Base-by-base conservation (phyloP, 768 basidiomycete species). In the Cubamyces sp. region DNA sequence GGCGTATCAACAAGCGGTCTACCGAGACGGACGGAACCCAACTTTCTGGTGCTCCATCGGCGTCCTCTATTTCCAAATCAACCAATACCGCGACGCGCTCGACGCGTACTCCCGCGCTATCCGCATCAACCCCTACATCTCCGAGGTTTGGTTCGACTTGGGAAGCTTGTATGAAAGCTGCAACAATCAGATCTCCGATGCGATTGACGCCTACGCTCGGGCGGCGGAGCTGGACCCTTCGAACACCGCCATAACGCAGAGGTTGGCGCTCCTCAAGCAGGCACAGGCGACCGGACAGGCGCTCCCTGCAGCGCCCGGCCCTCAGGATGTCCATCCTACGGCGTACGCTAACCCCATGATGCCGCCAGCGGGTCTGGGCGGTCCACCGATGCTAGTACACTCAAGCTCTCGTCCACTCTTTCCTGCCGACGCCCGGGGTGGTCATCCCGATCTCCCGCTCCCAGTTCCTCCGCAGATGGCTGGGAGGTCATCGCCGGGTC, bases 41-140 rank as follows among this genome's bases (percentile, higher is more conserved):
- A 98, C 97, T 0, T 99, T 98, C 77, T 98, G 97, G 97, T 98
- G 96, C 74, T 96, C 94, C 23, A 99, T 99, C 70, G 97, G 97
- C 49, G 97, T 99, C 0, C 84, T 99, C 1, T 99, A 99, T 74
- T 99, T 97, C 83, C 96, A 99, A 74, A 98, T 99, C 80, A 98
- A 98, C 76, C 97, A 99, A 73, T 99, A 93, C 80, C 94, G 96
- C 54, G 97, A 99, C 71, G 96, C 96, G 2, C 87, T 99, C 40
- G 97, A 99, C 71, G 97, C 97, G 11, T 99, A 99, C 76, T 98
- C 97, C 28, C 91, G 96, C 16, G 97, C 97, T 12, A 98, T 99
- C 69, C 90, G 96, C 64, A 96, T 99, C 77, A 98, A 98, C 73
- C 97, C 97, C 0, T 98, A 96, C 80, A 98, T 99, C 69, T 85